Base-by-base conservation (phyloP, 371 early-diverging fungal genomes). In the Coemansia sp. region DNA sequence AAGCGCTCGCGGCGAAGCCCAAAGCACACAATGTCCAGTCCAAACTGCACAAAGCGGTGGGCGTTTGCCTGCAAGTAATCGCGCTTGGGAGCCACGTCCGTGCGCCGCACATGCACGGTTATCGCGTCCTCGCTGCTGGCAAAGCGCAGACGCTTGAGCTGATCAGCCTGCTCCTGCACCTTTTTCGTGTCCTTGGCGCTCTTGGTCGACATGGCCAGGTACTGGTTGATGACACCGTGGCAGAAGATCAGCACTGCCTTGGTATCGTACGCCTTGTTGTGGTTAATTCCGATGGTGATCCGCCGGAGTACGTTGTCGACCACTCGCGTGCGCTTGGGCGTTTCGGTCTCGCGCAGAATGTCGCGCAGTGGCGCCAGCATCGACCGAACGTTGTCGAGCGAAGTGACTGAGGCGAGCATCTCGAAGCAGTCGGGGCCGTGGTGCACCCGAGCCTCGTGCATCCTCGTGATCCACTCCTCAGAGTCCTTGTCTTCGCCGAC, bases 11-110 rank as follows among this genome's bases (percentile, higher is more conserved):
- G 84, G 58, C 83, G 84, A 48, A 94, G 69, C 1, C 87, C 84
- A 1, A 88, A 80, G 12, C 88, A 80, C 57, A 90, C 78, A 16
- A 96, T 78, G 31, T 84, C 81, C 14, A 97, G 76, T 4, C 98
- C 98, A 84, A 98, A 96, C 59, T 90, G 89, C 47, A 95, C 90
- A 77, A 98, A 95, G 11, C 89, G 82, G 69, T 94, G 87, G 2
- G 92, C 91, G 58, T 98, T 95, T 5, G 77, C 70, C 40, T 68
- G 74, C 31, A 77, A 55, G 42, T 76, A 76, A 50, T 76, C 70
- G 57, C 75, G 69, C 65, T 72, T 72, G 14, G 50, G 59, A 9
- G 35, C 38, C 6, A 55, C 55, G 11, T 69, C 70, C 26, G 42
- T 56, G 40, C 74, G 69, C 50, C 48, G 41, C 52, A 65, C 61